Base-by-base conservation (phyloP, 2,329 filamentous ascomycete species). In the Periconia sp. region DNA sequence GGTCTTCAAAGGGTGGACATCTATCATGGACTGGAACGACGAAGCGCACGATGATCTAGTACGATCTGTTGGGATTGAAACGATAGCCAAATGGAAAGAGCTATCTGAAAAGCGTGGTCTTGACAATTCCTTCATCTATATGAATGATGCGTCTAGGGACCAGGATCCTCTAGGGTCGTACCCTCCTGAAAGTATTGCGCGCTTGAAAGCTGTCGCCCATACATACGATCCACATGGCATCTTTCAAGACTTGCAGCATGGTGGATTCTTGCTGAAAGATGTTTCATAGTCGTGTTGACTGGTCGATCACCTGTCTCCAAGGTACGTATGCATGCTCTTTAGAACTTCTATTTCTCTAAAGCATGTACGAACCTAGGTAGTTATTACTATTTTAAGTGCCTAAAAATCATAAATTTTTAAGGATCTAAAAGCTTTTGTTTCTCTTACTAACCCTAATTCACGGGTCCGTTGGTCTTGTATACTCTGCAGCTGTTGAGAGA, bases 171-270 rank as follows among this genome's bases (percentile, higher is more conserved):
- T 62, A 10, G 45, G 23, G 7, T 47, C 41, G 33, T 62, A 58
- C 37, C 49, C 47, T 2, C 14, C 14, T 11, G 50, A 31, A 13
- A 50, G 45, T n/a, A 33, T 53, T 15, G 13, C 44, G n/a, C 19
- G 19, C 2, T 5, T 50, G 35, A 50, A 50, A 44, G 33, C 15
- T 15, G 41, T 48, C 23, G 37, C 43, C 1, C n/a, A 15, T 3
- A 53, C 48, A 41, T 53, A 50, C 27, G 50, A 56, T 33, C 50
- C 55, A 10, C 30, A 40, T 7, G 35, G 41, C 7, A 40, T 60
- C 2, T 62, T 62, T 18, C 59, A 62, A 51, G 49, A 30, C 1
- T 40, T 50, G 45, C 55, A 58, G n/a, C 46, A 52, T 6, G 57
- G 55, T 19, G 57, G 55, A 14, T 62, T 62, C 47, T 27, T 46